Percentiles rank a stretch among this genome's conserved stretches.
These are phyloP conservation scores for Trichoderma guizhouense DNA, from an alignment of 2,329 filamentous ascomycete genomes.

Conservation along the genomic window DNA sequence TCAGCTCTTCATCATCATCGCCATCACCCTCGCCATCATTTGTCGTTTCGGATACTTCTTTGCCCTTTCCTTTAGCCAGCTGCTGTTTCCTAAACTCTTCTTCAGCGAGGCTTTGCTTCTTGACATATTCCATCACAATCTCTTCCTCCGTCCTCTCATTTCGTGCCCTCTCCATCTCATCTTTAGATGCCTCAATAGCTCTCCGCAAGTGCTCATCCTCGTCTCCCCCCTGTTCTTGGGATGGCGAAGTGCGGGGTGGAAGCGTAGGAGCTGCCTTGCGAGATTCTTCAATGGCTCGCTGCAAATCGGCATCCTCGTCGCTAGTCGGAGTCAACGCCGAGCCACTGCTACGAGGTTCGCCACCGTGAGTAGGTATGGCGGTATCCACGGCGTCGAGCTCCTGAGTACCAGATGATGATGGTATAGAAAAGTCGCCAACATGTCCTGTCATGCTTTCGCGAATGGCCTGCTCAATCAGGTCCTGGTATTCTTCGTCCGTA, in stretches of 20 bases:
- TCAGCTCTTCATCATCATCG: slow-evolving; percentile 56
- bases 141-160: slow-evolving; percentile 61
- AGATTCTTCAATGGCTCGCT: slow-evolving; percentile 42
- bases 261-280: slow-evolving; percentile 25
- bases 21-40: slow-evolving; percentile 49
- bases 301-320: slow-evolving; percentile 39
- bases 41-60: slow-evolving; percentile 25
- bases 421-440: slow-evolving; percentile 12
- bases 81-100: slow-evolving; percentile 45
- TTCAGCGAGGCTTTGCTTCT: slow-evolving; percentile 72
- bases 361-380: background rate
- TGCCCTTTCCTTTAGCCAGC: slow-evolving; percentile 35
- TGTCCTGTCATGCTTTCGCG: slow-evolving; percentile 44
- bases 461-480: slow-evolving; percentile 54
- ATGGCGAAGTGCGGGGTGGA: slow-evolving; percentile 6
- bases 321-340: slow-evolving; percentile 26
- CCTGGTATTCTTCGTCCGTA: slow-evolving; percentile 57
- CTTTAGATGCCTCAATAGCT: slow-evolving; percentile 44
- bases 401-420: slow-evolving; percentile 22
- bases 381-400: slow-evolving; percentile 20
- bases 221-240: slow-evolving; percentile 34
- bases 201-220: slow-evolving; percentile 37
- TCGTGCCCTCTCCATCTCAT: slow-evolving; percentile 41
- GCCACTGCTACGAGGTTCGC: background rate
- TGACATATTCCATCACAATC: slow-evolving; percentile 71